Conservation (phyloP, 169 alveolate species). For the Babesia ovata region DNA sequence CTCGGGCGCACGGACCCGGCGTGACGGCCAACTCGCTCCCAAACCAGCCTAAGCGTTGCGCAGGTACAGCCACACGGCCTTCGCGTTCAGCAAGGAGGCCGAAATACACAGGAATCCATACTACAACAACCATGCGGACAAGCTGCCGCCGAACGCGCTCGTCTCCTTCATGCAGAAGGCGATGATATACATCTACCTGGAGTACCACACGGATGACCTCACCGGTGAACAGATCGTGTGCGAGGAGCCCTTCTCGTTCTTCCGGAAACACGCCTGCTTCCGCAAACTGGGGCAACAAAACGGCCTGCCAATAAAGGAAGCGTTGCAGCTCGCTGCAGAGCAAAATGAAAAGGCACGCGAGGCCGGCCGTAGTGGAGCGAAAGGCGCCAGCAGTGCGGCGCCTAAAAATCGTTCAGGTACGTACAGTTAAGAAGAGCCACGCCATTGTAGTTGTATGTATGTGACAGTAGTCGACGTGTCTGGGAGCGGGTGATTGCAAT, state of each 20-base stretch:
- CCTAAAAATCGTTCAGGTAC: not conserved
- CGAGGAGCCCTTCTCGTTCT: conserved; percentile 85
- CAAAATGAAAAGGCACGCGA: not conserved
- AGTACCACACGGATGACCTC: conserved; percentile 85
- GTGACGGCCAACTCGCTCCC: not conserved
- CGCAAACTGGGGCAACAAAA: conserved; percentile 53
- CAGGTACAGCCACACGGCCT: conserved; percentile 82
- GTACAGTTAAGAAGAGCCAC: not conserved
- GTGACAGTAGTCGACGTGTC: not conserved
- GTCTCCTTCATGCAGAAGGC: conserved; percentile 88
- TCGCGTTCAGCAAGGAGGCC: conserved; percentile 83
- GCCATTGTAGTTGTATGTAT: not conserved
- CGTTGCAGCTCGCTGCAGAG: conserved; percentile 1
- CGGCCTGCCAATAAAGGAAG: conserved; percentile 48
- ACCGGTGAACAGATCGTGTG: conserved; percentile 77
- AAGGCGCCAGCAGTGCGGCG: not conserved
- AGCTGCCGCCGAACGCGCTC: conserved; percentile 85
- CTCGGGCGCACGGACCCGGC: not conserved
- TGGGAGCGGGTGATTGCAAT: no score
- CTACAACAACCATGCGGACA: conserved; percentile 83
- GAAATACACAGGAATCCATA: conserved; percentile 79
- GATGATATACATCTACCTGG: conserved; percentile 82
- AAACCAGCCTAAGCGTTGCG: not conserved
- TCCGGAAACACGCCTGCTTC: conserved; percentile 84
- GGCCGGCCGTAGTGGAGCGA: not conserved